Base-by-base conservation (phyloP, 1,284 basidiomycete species). In the Cutaneotrichosporon curvatum region DNA sequence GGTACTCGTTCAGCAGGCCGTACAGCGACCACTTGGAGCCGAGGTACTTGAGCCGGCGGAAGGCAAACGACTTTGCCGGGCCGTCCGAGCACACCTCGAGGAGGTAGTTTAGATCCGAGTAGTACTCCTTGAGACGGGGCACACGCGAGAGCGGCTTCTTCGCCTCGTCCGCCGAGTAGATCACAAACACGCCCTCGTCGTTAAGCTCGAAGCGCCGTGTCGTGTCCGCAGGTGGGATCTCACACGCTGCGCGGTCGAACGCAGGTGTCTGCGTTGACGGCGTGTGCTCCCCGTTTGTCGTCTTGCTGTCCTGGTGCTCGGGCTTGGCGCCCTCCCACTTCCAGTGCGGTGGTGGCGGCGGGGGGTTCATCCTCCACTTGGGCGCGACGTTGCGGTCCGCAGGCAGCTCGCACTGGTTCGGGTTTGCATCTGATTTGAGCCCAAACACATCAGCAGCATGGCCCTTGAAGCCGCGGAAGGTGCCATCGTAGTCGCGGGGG, bases 11-110 rank as follows among this genome's bases (percentile, higher is more conserved):
- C 57, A 98, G 74, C 12, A 99, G 76, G 37, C 78, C 81, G 67
- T 96, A 94, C 81, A 98, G 86, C 45, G 85, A 86, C 76, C 94
- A 98, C 71, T 97, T 97, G 74, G 86, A 86, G n/a, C 83, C 78
- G 11, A 98, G 78, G 64, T 94, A 98, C 73, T 90, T 91, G 56
- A 99, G 77, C 45, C 95, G 75, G 4, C 91, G 79, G 73, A 85
- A 98, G 0, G 95, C 94, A 65, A 96, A 95, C 58, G 85, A 89
- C 74, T 98, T 98, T 4, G 89, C 85, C 0, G 95, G 95, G 0
- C 95, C 94, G 62, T 94, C 87, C 0, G 87, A 81, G 53, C 94
- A 92, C 50, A 91, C 85, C 10, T 77, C 75, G 11, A 92, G 78
- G 9, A 91, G 77, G 63, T 83, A 89, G 67, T 99, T 94, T n/a